These are phyloP conservation scores for Tetratostichococcus sp. DNA, from an alignment of 139 green algal species.

Conservation along the genomic window DNA sequence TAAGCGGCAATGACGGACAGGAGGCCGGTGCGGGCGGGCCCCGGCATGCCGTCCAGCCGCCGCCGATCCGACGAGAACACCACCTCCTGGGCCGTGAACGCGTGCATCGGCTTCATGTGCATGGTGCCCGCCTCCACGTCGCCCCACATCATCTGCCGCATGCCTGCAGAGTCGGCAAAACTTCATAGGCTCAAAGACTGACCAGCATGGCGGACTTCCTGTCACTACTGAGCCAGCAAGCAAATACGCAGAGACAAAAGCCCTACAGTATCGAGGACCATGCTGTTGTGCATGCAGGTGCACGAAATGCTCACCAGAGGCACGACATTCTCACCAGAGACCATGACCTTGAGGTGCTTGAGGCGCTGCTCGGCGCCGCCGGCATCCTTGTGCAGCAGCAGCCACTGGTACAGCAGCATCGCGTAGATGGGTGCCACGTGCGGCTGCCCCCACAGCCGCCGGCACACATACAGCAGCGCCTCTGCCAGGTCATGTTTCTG, in stretches of 20 bases:
- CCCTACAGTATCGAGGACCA: too few species aligned
- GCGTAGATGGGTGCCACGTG: constrained; percentile 67
- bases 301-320: too few species aligned
- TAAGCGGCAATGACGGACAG: constrained; percentile 52
- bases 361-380: constrained; percentile 55
- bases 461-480: constrained; percentile 59
- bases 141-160: constrained; percentile 70
- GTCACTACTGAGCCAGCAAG: too few species aligned
- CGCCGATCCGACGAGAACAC: constrained; percentile 19
- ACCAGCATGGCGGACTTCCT: too few species aligned
- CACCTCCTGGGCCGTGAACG: constrained; percentile 40
- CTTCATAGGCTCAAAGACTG: too few species aligned
- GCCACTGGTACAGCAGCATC: constrained; percentile 74
- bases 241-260: too few species aligned
- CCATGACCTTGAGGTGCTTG: constrained; percentile 73
- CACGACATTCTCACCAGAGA: too few species aligned
- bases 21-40: constrained; percentile 26
- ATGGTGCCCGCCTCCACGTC: constrained; percentile 56
- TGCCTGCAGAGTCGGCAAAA: constrained; percentile 19
- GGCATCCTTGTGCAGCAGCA: constrained; percentile 51
- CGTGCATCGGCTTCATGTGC: constrained; percentile 64
- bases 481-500: constrained; percentile 38
- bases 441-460: constrained; percentile 68
- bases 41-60: constrained; percentile 40
- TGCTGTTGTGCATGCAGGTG: too few species aligned